Evolutionary conservation across 179 eudicot species (phyloP).

Genomic region (Carnegiea gigantea): DNA sequence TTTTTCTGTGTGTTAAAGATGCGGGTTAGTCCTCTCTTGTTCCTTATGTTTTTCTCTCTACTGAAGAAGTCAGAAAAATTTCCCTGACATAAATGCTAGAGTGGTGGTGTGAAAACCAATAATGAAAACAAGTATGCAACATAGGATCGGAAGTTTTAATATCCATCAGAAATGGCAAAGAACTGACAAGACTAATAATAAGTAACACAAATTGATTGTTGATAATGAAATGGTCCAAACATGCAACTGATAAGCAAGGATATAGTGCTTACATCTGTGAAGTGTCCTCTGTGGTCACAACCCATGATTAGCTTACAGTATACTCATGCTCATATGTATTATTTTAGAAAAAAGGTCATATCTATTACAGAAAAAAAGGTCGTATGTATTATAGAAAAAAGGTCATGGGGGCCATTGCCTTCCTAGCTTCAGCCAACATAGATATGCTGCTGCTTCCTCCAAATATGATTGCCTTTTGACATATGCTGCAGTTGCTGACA

Average conservation of each 20-base stretch:
- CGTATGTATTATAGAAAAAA: neutral
- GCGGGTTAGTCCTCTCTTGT: slow-evolving; percentile 50
- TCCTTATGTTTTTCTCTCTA: neutral
- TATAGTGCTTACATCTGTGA: neutral
- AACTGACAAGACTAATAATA: neutral
- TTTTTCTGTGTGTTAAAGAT: slow-evolving; percentile 85
- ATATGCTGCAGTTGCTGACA: slow-evolving; percentile 20
- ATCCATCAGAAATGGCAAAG: neutral
- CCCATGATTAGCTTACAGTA: neutral
- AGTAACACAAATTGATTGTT: neutral
- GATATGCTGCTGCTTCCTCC: neutral
- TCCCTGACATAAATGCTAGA: neutral
- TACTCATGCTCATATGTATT: neutral
- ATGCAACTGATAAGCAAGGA: neutral
- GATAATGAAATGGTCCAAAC: neutral
- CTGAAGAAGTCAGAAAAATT: neutral
- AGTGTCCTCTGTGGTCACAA: neutral
- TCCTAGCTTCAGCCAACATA: neutral
- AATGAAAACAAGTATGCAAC: neutral
- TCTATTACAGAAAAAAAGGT: neutral
- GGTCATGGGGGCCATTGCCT: neutral
- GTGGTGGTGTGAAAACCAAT: neutral
- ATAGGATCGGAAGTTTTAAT: neutral
- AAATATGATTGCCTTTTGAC: neutral
- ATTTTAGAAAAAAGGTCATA: neutral